phyloP scores from a whole-genome alignment of 192 early-diverging fungal genomes.

The Gonapodya prolifera region DNA sequence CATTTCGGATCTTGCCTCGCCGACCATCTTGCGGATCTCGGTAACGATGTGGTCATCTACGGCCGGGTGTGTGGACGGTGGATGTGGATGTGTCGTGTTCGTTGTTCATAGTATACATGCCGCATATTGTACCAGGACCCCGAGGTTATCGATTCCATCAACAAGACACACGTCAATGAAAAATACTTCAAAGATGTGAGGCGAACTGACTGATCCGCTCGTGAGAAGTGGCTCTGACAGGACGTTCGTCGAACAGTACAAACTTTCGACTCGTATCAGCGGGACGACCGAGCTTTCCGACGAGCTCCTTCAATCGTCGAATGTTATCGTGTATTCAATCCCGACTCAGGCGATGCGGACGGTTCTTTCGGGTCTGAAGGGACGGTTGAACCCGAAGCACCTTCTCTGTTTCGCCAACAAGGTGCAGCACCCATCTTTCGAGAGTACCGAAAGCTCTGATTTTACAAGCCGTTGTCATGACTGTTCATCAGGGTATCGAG shows the following conservation, averaged over 20 bases:
- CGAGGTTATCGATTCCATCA: constrained; percentile 25
- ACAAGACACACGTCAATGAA: constrained; percentile 20
- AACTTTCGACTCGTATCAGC: constrained; percentile 15
- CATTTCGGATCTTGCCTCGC: constrained; percentile 41
- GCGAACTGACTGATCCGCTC: background rate
- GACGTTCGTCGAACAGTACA: constrained; percentile 6
- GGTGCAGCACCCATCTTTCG: no score
- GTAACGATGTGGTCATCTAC: background rate
- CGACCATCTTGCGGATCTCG: constrained; percentile 24
- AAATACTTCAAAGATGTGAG: constrained; percentile 26
- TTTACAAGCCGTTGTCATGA: background rate
- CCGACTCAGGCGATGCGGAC: constrained; percentile 35
- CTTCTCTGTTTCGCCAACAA: constrained; percentile 38
- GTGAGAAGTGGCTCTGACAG: background rate
- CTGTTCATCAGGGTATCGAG: constrained; percentile 22
- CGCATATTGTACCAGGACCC: constrained; percentile 24
- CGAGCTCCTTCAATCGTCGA: constrained; percentile 9
- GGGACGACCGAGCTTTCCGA: constrained; percentile 18
- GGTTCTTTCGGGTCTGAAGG: constrained; percentile 17
- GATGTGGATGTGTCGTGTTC: background rate
- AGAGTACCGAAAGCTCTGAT: background rate
- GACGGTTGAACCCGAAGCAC: constrained; percentile 18
- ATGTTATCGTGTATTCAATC: constrained; percentile 28
- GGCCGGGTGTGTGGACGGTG: background rate
- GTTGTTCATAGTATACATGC: constrained; percentile 9